These are phyloP conservation scores for Phytophthora sojae DNA, from an alignment of 352 stramenopile species.

Conservation along the genomic window DNA sequence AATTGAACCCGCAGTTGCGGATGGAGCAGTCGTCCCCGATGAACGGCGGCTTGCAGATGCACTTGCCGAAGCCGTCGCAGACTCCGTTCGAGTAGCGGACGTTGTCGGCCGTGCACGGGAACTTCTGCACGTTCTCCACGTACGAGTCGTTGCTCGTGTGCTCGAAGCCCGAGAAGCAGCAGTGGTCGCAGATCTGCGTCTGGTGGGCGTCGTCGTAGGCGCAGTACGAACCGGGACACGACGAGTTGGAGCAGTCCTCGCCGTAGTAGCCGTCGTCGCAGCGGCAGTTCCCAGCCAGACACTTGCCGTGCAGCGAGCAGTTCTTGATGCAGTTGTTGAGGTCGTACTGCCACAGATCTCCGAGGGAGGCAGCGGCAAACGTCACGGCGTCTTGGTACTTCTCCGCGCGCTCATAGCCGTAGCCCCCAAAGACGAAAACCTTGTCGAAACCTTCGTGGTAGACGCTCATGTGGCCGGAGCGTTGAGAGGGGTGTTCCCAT, in stretches of 20 bases:
- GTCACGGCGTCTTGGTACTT: constrained; percentile 68
- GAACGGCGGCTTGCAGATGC: constrained; percentile 95
- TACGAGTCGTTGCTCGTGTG: constrained; percentile 91
- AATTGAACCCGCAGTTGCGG: constrained; percentile 93
- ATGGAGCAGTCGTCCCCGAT: constrained; percentile 93
- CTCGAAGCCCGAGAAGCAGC: constrained; percentile 91
- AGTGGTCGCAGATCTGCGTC: constrained; percentile 93
- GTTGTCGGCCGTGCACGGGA: constrained; percentile 83
- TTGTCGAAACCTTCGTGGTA: constrained; percentile 76
- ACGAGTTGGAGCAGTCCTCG: constrained; percentile 95
- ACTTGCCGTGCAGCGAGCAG: constrained; percentile 93
- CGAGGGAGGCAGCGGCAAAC: constrained; percentile 61
- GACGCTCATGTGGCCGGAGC: constrained; percentile 85
- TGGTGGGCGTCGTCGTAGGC: constrained; percentile 89
- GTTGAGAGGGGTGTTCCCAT: constrained; percentile 88
- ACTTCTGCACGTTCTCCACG: constrained; percentile 92
- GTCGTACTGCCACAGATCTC: constrained; percentile 93
- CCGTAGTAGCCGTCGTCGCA: constrained; percentile 97
- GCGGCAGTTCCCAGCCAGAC: constrained; percentile 92
- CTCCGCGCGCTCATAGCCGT: constrained; percentile 75
- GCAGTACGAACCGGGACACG: constrained; percentile 95
- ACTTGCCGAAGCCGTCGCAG: constrained; percentile 96
- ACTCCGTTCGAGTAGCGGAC: constrained; percentile 94
- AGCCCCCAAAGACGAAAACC: constrained; percentile 92
- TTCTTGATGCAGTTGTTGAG: constrained; percentile 93